Percentiles rank a stretch among this genome's conserved stretches.
Evolutionary conservation across 2,329 filamentous ascomycete genomes (phyloP).

Genomic region (Fusarium poae): DNA sequence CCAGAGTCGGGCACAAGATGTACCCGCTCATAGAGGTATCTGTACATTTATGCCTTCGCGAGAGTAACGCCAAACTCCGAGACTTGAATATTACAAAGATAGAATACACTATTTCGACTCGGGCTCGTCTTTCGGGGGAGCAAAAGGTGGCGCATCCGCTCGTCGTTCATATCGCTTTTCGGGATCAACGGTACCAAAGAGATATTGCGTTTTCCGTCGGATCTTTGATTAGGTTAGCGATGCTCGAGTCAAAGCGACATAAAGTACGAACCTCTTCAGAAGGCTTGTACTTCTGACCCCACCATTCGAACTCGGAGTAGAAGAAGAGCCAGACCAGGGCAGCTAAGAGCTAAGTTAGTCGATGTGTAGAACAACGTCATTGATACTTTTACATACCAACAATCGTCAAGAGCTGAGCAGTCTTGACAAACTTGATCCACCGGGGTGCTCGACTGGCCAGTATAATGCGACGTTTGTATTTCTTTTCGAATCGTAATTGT

Average conservation of each 20-base stretch:
- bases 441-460: slow-evolving; percentile 71
- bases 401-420: slow-evolving; percentile 72
- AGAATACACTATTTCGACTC: slow-evolving; percentile 48
- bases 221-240: slow-evolving; percentile 49
- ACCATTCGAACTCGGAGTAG: slow-evolving; percentile 61
- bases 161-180: slow-evolving; percentile 60
- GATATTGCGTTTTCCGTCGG: slow-evolving; percentile 53
- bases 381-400: slow-evolving; percentile 58
- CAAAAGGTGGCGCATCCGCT: slow-evolving; percentile 54
- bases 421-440: slow-evolving; percentile 74
- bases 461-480: slow-evolving; percentile 77
- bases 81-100: slow-evolving; percentile 47
- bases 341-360: slow-evolving; percentile 46
- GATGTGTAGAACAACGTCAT: background rate
- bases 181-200: slow-evolving; percentile 58
- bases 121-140: slow-evolving; percentile 43
- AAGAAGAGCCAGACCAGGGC: slow-evolving; percentile 57
- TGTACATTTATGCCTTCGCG: slow-evolving; percentile 42
- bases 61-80: slow-evolving; percentile 51
- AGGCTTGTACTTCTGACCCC: slow-evolving; percentile 59
- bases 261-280: slow-evolving; percentile 55
- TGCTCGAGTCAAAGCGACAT: background rate
- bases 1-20: slow-evolving; percentile 38
- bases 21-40: slow-evolving; percentile 40
- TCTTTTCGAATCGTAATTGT: slow-evolving; percentile 82